Percentiles rank a stretch among this genome's conserved stretches.
phyloP scores from a whole-genome alignment of 805 yeast species.

The Sungouiella thailandica region DNA sequence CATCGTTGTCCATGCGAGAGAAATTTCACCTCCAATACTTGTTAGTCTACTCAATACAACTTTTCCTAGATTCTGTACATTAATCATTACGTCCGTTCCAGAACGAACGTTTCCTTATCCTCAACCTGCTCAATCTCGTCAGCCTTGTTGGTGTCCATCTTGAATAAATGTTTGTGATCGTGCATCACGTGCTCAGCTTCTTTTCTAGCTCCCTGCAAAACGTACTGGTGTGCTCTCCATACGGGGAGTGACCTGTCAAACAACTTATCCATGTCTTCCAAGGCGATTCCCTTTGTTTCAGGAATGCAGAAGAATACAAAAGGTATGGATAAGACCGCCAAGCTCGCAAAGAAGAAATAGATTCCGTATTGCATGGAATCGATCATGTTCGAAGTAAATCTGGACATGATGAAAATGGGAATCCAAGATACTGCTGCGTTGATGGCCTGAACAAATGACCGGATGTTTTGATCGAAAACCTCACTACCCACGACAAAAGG shows the following conservation, averaged over 20 bases:
- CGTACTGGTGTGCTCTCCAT: conserved; percentile 18
- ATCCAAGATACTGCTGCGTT: conserved; percentile 39
- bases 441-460: conserved; percentile 37
- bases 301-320: conserved; percentile 35
- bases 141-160: conserved; percentile 19
- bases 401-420: conserved; percentile 34
- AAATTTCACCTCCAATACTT: too few relatives aligned
- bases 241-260: conserved; percentile 20
- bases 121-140: conserved; percentile 17
- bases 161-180: conserved; percentile 13
- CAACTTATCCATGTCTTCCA: conserved; percentile 27
- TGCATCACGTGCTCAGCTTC: conserved; percentile 13
- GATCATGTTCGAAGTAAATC: conserved; percentile 32
- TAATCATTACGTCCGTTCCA: neutral
- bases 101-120: conserved; percentile 4
- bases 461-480: conserved; percentile 35
- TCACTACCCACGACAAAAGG: conserved; percentile 38
- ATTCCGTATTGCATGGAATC: conserved; percentile 31
- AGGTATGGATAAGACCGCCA: conserved; percentile 30
- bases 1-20: too few relatives aligned
- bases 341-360: conserved; percentile 32
- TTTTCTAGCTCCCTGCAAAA: conserved; percentile 14
- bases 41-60: too few relatives aligned
- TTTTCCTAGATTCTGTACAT: too few relatives aligned
- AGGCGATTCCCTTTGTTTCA: conserved; percentile 35